These are phyloP conservation scores for Corchorus olitorius DNA, from an alignment of 345 rosid species.

Conservation along the genomic window DNA sequence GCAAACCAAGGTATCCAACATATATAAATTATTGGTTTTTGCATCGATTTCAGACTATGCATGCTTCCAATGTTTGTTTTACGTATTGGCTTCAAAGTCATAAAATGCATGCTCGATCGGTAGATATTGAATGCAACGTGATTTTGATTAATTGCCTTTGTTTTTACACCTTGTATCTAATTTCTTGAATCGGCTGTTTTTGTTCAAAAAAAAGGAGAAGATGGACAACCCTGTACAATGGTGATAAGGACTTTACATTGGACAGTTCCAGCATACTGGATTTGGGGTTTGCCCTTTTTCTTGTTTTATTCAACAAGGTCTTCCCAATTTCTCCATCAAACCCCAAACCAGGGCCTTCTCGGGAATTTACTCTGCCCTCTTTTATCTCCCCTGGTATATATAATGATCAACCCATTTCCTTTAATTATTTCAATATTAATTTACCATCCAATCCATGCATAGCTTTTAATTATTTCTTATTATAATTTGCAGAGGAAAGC, in stretches of 20 bases:
- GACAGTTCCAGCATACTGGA: slow-evolving; percentile 60
- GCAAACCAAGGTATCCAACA: slow-evolving; percentile 52
- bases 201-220: slow-evolving; percentile 32
- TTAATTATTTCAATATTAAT: not conserved
- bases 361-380: slow-evolving; percentile 43
- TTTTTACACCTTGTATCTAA: not conserved
- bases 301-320: slow-evolving; percentile 64
- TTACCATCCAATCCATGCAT: not conserved
- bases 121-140: not conserved
- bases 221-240: slow-evolving; percentile 63
- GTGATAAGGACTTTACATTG: slow-evolving; percentile 63
- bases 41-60: not conserved
- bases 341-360: slow-evolving; percentile 45
- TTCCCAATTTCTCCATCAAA: slow-evolving; percentile 58
- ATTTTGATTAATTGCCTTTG: not conserved
- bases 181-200: not conserved
- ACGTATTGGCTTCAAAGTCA: not conserved
- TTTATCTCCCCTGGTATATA: slow-evolving; percentile 49
- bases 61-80: not conserved
- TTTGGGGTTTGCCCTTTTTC: slow-evolving; percentile 75
- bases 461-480: not conserved
- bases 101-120: not conserved
- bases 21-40: not conserved
- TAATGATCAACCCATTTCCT: not conserved
- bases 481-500: slow-evolving; percentile 34